Evolutionary conservation across 441 rosid genomes (phyloP).

Genomic region (Mallotus repandus): DNA sequence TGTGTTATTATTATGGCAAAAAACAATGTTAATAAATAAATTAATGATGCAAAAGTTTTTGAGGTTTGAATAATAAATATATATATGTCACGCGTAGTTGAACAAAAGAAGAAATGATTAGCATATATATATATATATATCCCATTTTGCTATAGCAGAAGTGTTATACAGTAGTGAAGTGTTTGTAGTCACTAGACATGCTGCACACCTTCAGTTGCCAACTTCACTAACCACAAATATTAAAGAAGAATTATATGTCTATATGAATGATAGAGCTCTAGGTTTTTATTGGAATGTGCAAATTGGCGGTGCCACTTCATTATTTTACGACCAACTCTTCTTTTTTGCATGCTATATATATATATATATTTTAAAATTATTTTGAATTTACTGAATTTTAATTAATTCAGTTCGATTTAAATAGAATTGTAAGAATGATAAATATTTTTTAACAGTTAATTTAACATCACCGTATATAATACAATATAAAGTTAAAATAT

Average conservation of each 20-base stretch:
- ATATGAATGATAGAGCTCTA: background rate
- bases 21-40: constrained; percentile 7
- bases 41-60: constrained; percentile 15
- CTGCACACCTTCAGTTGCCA: too few species aligned
- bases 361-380: background rate
- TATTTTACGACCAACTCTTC: background rate
- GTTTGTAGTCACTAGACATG: too few species aligned
- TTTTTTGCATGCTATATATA: background rate
- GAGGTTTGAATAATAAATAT: constrained; percentile 27
- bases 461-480: too few species aligned
- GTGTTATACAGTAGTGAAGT: too few species aligned
- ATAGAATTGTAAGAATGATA: too few species aligned
- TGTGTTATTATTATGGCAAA: constrained; percentile 10
- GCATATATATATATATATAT: constrained; percentile 10
- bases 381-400: too few species aligned
- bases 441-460: too few species aligned
- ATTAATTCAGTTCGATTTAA: too few species aligned
- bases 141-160: background rate
- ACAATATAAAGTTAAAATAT: too few species aligned
- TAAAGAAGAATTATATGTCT: too few species aligned
- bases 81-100: constrained; percentile 45
- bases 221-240: too few species aligned
- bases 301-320: constrained; percentile 34
- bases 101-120: constrained; percentile 37
- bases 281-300: constrained; percentile 12